phyloP scores from a whole-genome alignment of 495 filamentous ascomycete species.

The Hyaloscypha variabilis region DNA sequence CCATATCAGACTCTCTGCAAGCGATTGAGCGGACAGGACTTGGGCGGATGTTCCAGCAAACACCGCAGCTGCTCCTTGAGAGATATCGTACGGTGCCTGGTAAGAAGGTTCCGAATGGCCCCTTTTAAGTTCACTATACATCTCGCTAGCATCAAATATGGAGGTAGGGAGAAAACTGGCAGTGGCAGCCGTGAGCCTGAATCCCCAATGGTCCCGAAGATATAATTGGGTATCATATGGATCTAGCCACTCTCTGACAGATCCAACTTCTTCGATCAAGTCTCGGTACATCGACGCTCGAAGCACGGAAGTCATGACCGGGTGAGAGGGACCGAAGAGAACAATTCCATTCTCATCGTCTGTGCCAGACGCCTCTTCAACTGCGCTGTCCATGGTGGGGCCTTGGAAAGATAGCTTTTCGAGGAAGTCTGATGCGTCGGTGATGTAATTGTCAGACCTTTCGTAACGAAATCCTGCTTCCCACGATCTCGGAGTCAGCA shows the following conservation, averaged over 20 bases:
- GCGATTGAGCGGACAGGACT: neutral
- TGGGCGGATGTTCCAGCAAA: neutral
- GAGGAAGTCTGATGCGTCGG: neutral
- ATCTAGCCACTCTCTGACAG: neutral
- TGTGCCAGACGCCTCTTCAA: neutral
- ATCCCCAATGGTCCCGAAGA: neutral
- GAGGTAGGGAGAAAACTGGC: neutral
- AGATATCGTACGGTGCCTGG: neutral
- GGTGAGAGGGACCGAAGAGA: neutral
- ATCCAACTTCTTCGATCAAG: neutral
- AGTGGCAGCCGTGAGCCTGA: neutral
- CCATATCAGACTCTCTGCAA: neutral
- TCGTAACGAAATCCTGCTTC: conserved; percentile 2
- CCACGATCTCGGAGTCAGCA: too few relatives aligned
- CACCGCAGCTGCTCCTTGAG: too few relatives aligned
- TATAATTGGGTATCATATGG: neutral
- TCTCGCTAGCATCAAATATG: neutral
- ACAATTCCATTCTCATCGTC: neutral
- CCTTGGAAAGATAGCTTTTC: neutral
- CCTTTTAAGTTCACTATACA: neutral
- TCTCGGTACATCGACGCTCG: neutral
- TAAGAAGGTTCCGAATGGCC: neutral
- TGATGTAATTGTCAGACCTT: neutral
- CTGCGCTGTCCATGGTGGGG: neutral
- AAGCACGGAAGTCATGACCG: neutral